Base-by-base conservation (phyloP, 768 basidiomycete genomes). In the Pisolithus sp. region DNA sequence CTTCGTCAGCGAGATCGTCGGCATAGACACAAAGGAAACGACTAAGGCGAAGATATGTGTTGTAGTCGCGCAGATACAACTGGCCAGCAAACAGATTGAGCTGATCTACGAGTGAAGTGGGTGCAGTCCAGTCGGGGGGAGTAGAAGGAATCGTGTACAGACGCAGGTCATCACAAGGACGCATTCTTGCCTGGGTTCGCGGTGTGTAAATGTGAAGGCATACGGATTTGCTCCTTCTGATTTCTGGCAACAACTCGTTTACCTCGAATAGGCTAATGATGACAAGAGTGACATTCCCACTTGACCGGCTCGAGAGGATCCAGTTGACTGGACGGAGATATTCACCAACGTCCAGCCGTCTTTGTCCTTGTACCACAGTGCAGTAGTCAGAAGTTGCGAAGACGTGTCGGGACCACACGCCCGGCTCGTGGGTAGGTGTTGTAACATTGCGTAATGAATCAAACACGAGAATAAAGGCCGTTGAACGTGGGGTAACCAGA, bases 71-170 rank as follows among this genome's bases (percentile, higher is more conserved):
- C 37, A 76, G 49, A 48, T 72, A 78, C 4, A 78, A 64, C 50
- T 78, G 74, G 4, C 75, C 76, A 13, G 75, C 73, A 56, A 71
- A 76, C 28, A 77, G 54, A 36, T 72, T 75, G 30, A 78, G 60
- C 44, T 76, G 73, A 23, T 46, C 48, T 23, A 64, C 65, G 6
- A 61, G 48, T 9, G 51, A 36, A 2, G 47, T 37, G 1, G 53
- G 45, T 0, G 60, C 52, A 7, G 46, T 48, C 57, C 63, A 65
- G 7, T 39, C 41, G 4, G 31, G 12, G 12, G n/a, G 40, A 20
- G 13, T 18, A 20, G 53, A 34, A 12, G 59, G 61, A 24, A 62
- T 37, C 5, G 18, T 39, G 37, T 51, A 50, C 10, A 57, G 53
- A 3, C 23, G 26, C 17, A 62, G 57, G 39, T 62, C 55, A 21